These are phyloP conservation scores for Cynara cardunculus DNA, from an alignment of 129 eudicot genomes.

Conservation along the genomic window DNA sequence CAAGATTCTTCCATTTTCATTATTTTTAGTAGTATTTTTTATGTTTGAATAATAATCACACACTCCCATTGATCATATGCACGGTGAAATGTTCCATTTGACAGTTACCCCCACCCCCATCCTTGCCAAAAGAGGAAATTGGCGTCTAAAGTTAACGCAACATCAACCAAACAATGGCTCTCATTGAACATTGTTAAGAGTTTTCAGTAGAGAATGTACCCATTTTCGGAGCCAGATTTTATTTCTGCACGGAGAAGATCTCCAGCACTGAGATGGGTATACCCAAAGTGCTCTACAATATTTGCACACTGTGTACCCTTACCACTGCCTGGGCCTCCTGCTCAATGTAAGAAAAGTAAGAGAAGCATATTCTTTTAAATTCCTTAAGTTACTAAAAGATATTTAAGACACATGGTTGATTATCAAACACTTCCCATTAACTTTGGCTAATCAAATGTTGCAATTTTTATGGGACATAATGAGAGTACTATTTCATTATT, in stretches of 20 bases:
- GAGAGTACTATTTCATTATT: background rate
- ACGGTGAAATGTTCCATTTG: too few relatives aligned
- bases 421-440: background rate
- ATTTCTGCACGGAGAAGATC: conserved; percentile 96
- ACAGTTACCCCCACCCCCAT: too few relatives aligned
- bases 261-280: conserved; percentile 99
- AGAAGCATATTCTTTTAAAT: background rate
- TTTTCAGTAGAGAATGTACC: conserved; percentile 39
- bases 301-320: conserved; percentile 98
- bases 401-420: background rate
- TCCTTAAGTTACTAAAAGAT: background rate
- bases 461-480: background rate
- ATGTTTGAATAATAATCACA: too few relatives aligned
- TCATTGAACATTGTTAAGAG: background rate
- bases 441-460: background rate
- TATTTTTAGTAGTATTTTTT: too few relatives aligned
- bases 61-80: too few relatives aligned
- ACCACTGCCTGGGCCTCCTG: conserved; percentile 99
- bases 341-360: conserved; percentile 14
- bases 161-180: background rate
- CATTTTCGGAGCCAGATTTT: conserved; percentile 90
- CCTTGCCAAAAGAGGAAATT: too few relatives aligned
- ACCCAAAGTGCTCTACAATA: conserved; percentile 85
- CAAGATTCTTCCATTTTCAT: too few relatives aligned
- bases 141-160: background rate